Evolutionary conservation across 176 grass and related monocot species (phyloP).

Genomic region (Bolboschoenus planiculmis): DNA sequence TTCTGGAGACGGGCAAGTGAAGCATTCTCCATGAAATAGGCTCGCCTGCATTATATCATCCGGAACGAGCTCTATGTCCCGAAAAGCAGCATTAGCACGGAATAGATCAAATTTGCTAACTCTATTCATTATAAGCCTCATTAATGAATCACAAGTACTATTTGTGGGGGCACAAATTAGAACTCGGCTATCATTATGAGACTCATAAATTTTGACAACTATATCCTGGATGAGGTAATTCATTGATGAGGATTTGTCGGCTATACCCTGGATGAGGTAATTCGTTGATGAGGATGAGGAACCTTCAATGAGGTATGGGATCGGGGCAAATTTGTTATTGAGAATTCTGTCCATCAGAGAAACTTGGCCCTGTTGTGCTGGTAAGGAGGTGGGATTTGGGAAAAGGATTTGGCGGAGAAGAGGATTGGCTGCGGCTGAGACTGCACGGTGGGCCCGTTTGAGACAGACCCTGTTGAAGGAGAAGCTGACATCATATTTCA

Average conservation of each 20-base stretch:
- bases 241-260: too few relatives aligned
- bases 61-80: slow-evolving; percentile 12
- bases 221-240: slow-evolving; percentile 8
- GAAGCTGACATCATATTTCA: slow-evolving; percentile 29
- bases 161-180: slow-evolving; percentile 31
- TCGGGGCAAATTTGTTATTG: slow-evolving; percentile 12
- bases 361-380: background rate
- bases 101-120: slow-evolving; percentile 11
- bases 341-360: background rate
- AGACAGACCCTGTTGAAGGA: slow-evolving; percentile 39
- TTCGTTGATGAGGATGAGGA: too few relatives aligned
- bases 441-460: slow-evolving; percentile 21
- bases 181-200: background rate
- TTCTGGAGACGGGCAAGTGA: background rate
- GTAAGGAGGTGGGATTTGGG: background rate
- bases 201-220: slow-evolving; percentile 18
- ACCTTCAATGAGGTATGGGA: slow-evolving; percentile 33
- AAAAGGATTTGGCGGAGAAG: slow-evolving; percentile 28
- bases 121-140: background rate
- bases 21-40: slow-evolving; percentile 20
- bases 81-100: slow-evolving; percentile 37
- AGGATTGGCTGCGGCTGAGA: slow-evolving; percentile 22
- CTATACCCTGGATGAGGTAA: too few relatives aligned
- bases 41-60: slow-evolving; percentile 18
- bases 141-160: slow-evolving; percentile 17